phyloP scores from a whole-genome alignment of 768 basidiomycete genomes.

The Auriscalpium microsporum region DNA sequence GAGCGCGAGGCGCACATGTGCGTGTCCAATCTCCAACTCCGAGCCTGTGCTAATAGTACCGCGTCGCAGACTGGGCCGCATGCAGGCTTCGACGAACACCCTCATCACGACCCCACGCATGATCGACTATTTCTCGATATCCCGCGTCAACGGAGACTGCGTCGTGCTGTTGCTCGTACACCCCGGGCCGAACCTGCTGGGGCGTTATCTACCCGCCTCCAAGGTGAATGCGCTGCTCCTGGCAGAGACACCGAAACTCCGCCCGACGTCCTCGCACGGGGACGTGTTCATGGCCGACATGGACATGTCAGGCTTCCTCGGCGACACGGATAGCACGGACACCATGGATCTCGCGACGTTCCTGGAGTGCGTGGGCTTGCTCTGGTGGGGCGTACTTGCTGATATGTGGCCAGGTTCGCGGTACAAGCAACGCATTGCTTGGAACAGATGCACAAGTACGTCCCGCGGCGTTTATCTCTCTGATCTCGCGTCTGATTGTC shows the following conservation, averaged over 20 bases:
- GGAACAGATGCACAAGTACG: constrained; percentile 54
- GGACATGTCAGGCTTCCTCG: constrained; percentile 37
- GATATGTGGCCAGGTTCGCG: constrained; percentile 44
- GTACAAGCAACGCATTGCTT: constrained; percentile 69
- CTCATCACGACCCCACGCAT: constrained; percentile 46
- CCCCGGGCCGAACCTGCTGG: constrained; percentile 60
- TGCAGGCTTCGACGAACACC: constrained; percentile 42
- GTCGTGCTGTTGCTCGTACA: constrained; percentile 65
- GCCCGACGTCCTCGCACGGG: constrained; percentile 34
- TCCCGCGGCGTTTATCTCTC: constrained; percentile 3
- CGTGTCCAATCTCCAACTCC: neutral
- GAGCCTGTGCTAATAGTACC: neutral
- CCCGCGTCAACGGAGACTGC: constrained; percentile 56
- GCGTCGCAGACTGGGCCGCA: constrained; percentile 36
- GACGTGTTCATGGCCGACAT: constrained; percentile 44
- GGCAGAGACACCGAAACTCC: constrained; percentile 38
- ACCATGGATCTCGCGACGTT: constrained; percentile 74
- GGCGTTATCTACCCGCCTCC: constrained; percentile 58
- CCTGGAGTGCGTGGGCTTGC: constrained; percentile 45
- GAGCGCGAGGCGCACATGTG: constrained; percentile 70
- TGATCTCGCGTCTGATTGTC: constrained; percentile 4
- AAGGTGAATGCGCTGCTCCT: constrained; percentile 62
- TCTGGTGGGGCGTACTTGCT: constrained; percentile 6
- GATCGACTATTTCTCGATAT: constrained; percentile 60
- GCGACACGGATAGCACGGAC: constrained; percentile 52